Base-by-base conservation (phyloP, 306 rosid species). In the Begonia peltatifolia region DNA sequence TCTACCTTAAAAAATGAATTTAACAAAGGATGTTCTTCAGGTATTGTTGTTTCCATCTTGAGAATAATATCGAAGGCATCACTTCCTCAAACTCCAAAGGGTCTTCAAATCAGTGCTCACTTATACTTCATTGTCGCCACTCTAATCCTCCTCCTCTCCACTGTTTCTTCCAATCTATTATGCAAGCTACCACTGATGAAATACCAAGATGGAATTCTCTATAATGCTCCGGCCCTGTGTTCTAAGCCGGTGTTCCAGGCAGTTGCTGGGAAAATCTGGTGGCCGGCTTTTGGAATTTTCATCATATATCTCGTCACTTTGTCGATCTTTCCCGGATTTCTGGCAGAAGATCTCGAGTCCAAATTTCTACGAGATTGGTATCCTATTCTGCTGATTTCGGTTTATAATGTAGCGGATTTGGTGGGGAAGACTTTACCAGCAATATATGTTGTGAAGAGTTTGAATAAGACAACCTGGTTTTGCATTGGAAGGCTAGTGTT, bases 311-410 rank as follows among this genome's bases (percentile, higher is more conserved):
- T 76, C 6, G 95, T 90, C 69, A 90, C 95, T 12, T 71, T 90
- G 18, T 90, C 97, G 2, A 85, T 90, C 14, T 90, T 90, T 55
- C 97, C 97, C 3, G 97, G 97, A 57, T 85, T 74, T 36, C 71
- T 90, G 35, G 87, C 97, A 0, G 97, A 90, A 72, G 74, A 83
- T 70, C 63, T 85, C 0, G 63, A 74, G 46, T 90, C 95, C 52
- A 63, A 78, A 60, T 14, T 73, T 71, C 72, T 90, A 41, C 68
- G 59, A 67, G 94, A 85, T 71, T 90, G 97, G 95, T 90, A 90
- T 50, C 97, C 97, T 16, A 83, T 90, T 65, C 47, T 90, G 70
- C 75, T 85, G 46, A 90, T 85, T 61, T 69, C 95, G 42, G 70
- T 71, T 63, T 90, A 82, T 46, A 90, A 85, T 53, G 22, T 69